A percentile compares a stretch with the other conserved stretches of the same genome.
Evolutionary conservation across 2,329 filamentous ascomycete species (phyloP).

Genomic region (Teratosphaeria pseudoeucalypti): DNA sequence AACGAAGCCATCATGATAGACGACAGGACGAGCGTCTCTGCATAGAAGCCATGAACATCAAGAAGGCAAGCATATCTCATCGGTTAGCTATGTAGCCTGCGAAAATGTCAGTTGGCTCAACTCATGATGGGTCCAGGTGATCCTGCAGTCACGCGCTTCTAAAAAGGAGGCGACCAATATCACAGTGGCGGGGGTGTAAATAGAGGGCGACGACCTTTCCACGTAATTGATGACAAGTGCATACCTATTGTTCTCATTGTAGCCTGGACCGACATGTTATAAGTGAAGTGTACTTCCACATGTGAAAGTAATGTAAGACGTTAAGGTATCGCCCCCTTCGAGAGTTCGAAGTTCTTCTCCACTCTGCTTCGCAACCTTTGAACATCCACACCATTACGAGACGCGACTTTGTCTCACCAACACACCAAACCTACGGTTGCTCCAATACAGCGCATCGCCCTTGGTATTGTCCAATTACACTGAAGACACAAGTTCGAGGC

Average conservation of each 20-base stretch:
- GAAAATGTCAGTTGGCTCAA: neutral
- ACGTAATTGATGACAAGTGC: neutral
- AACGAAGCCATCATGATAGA: neutral
- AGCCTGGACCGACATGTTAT: neutral
- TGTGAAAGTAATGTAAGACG: neutral
- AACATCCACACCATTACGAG: neutral
- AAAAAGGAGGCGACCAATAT: neutral
- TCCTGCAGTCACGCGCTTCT: neutral
- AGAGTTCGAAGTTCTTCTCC: neutral
- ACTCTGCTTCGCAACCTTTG: neutral
- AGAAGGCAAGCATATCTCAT: neutral
- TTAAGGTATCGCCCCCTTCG: neutral
- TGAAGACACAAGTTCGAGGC: neutral
- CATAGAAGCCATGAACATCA: neutral
- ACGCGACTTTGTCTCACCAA: neutral
- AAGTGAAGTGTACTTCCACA: neutral
- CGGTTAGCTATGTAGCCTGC: neutral
- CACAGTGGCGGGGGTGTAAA: neutral
- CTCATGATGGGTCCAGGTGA: neutral
- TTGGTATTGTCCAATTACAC: conserved; percentile 7
- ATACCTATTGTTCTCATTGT: neutral
- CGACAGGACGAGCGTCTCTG: neutral
- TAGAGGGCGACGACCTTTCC: neutral
- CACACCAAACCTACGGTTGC: neutral
- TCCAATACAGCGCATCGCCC: conserved; percentile 11